A percentile compares a stretch with the other conserved stretches of the same genome.
These are phyloP conservation scores for Russula olivacea DNA, from an alignment of 768 basidiomycete species.

Conservation along the genomic window DNA sequence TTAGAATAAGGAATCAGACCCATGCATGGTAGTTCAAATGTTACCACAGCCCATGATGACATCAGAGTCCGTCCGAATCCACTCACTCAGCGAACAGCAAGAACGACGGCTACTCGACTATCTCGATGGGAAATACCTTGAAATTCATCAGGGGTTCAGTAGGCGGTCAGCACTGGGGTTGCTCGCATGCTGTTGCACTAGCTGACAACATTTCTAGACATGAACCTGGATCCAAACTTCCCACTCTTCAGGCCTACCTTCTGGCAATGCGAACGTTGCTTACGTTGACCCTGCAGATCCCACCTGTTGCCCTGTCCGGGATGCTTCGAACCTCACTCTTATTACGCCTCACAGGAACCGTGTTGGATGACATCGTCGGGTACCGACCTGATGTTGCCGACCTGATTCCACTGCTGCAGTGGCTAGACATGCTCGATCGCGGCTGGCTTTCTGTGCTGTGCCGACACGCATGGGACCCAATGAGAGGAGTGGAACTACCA, in stretches of 20 bases:
- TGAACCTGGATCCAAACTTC: constrained; percentile 45
- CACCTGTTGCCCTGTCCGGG: constrained; percentile 65
- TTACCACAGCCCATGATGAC: neutral
- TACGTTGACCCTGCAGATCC: constrained; percentile 63
- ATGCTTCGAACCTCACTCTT: constrained; percentile 59
- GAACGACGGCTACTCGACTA: constrained; percentile 60
- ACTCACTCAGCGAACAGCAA: constrained; percentile 35
- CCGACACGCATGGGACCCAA: constrained; percentile 61
- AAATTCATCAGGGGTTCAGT: constrained; percentile 63
- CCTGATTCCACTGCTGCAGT: constrained; percentile 53
- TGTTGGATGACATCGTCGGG: constrained; percentile 53
- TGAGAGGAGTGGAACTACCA: constrained; percentile 36
- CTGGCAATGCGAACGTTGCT: constrained; percentile 51
- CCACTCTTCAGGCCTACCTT: constrained; percentile 57
- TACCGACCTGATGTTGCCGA: constrained; percentile 45
- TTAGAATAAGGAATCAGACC: neutral
- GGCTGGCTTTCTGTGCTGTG: constrained; percentile 66
- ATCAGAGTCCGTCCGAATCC: neutral
- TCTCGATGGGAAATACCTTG: constrained; percentile 59
- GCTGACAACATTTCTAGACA: constrained; percentile 28
- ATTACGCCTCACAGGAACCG: constrained; percentile 67
- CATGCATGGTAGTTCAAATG: neutral
- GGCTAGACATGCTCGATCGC: constrained; percentile 67
- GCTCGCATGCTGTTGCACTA: neutral
- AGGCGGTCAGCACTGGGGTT: constrained; percentile 51